Percentiles rank a stretch among this genome's conserved stretches.
Conservation (phyloP, 2,329 filamentous ascomycete genomes). For the Apiospora arundinis region DNA sequence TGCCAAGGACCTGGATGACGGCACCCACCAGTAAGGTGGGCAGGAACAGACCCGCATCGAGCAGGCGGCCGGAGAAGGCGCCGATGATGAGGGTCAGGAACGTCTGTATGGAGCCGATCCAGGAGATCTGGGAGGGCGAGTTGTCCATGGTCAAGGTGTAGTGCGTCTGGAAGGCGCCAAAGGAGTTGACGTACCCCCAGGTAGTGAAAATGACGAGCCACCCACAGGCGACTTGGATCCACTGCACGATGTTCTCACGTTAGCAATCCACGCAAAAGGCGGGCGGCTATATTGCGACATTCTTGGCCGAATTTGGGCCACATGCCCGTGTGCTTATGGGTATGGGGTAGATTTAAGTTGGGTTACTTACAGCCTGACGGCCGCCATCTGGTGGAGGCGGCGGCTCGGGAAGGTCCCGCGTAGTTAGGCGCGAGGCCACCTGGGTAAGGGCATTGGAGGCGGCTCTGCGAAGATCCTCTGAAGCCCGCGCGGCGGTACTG, state of each 20-base stretch:
- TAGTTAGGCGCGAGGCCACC: slow-evolving; percentile 38
- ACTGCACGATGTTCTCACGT: slow-evolving; percentile 27
- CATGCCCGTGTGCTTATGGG: neutral
- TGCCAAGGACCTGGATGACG: slow-evolving; percentile 48
- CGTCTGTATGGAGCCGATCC: slow-evolving; percentile 52
- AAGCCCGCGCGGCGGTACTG: neutral
- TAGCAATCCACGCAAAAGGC: neutral
- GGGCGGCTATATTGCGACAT: neutral
- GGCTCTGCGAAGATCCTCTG: slow-evolving; percentile 25
- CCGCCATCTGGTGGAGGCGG: slow-evolving; percentile 41
- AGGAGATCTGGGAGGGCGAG: slow-evolving; percentile 47
- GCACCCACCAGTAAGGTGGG: slow-evolving; percentile 46
- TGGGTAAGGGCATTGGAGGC: slow-evolving; percentile 38
- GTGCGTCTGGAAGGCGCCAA: slow-evolving; percentile 53
- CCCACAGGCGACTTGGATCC: slow-evolving; percentile 44
- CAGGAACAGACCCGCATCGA: slow-evolving; percentile 52
- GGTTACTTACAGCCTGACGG: slow-evolving; percentile 28
- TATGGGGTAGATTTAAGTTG: neutral
- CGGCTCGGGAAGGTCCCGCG: slow-evolving; percentile 37
- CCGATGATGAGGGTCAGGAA: slow-evolving; percentile 51
- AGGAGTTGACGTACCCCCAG: slow-evolving; percentile 54
- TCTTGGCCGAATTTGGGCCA: neutral
- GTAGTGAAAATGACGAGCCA: slow-evolving; percentile 51
- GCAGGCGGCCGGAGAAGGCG: slow-evolving; percentile 48
- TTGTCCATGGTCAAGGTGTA: slow-evolving; percentile 44